Evolutionary conservation across 2,329 filamentous ascomycete species (phyloP), one percentile per base, ranked within the genome.

Genomic region (Aspergillus cejpii): DNA sequence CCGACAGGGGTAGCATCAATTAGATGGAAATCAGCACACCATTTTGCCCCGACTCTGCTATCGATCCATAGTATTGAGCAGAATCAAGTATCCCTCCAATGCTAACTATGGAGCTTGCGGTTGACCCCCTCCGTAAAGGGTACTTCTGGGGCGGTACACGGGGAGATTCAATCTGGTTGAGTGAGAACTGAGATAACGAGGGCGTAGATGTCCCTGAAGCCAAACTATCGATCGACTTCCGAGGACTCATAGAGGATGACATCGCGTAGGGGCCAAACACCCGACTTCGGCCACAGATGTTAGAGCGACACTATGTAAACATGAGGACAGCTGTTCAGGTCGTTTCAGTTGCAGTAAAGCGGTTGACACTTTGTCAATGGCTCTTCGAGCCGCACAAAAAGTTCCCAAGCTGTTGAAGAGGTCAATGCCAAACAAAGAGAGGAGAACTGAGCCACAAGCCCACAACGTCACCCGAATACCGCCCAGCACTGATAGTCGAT

Each of bases 41-140:
- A 78, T 95, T 96, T 57, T 90, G 86, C 8, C 84, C 81, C n/a
- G 81, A 80, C 67, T 95, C 89, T 40, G 72, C 76, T 56, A 83
- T 74, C 12, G 83, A 76, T 70, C 72, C 78, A 74, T 69, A 67
- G 49, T 75, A 65, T 65, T 75, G 56, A 60, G 80, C 78, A 6
- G 79, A 81, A 61, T 95, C 88, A 48, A 94, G 72, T 27, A 80
- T 77, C n/a, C 88, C 88, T 49, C 89, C 89, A 62, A 94, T 81
- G 24, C 90, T 96, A 62, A 84, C 81, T 56, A 91, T 80, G 17
- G 91, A 96, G 73, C 89, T 94, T 36, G 90, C 84, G 20, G 83
- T 86, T 43, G 92, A 97, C 50, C 81, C 85, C 66, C 89, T 79
- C 62, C 90, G 68, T 52, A 66, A 60, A 49, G 62, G 61, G 53